Base-by-base conservation (phyloP, 2,329 filamentous ascomycete genomes). In the Phoma sp. region DNA sequence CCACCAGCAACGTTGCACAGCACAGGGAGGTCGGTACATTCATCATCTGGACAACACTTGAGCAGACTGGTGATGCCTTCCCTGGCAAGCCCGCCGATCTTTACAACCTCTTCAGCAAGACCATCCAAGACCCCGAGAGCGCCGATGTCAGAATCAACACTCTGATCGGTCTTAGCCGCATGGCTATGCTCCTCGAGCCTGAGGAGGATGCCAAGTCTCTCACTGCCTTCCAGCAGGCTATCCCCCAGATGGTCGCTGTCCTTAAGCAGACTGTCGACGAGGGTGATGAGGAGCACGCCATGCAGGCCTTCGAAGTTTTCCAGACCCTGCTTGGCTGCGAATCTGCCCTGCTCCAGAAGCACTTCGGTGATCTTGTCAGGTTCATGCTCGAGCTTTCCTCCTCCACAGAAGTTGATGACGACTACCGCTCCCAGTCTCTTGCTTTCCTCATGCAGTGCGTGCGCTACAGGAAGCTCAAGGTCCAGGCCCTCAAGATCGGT, bases 241-340 rank as follows among this genome's bases (percentile, higher is more conserved):
- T 98, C 56, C 93, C 95, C 9, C 79, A 86, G 67, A 95, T 98
- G 89, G 93, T 98, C 55, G 85, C 87, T 60, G 91, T 97, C 9
- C 83, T 98, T 62, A 95, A 96, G 82, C 84, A 88, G 59, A 86
- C 90, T 24, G 89, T 98, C 54, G 85, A 91, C 66, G 83, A 84
- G 52, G 84, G 85, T 52, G 89, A 97, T 66, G 93, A 97, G 66
- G 93, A 96, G 72, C 89, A 89, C 73, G 88, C 90, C 65, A 91
- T 93, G 81, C 88, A 93, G 72, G 86, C 91, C 24, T 99, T 98
- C 67, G 95, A 98, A 74, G 92, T 96, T 63, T 96, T 98, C 84
- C 95, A 98, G 80, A 95, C 91, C 45, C 88, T 97, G 68, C 85
- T 99, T 48, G 90, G 89, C 60, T 96, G 91, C 74, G 93, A 97